These are phyloP conservation scores for Blastomyces gilchristii DNA, from an alignment of 2,329 filamentous ascomycete species.

Conservation along the genomic window DNA sequence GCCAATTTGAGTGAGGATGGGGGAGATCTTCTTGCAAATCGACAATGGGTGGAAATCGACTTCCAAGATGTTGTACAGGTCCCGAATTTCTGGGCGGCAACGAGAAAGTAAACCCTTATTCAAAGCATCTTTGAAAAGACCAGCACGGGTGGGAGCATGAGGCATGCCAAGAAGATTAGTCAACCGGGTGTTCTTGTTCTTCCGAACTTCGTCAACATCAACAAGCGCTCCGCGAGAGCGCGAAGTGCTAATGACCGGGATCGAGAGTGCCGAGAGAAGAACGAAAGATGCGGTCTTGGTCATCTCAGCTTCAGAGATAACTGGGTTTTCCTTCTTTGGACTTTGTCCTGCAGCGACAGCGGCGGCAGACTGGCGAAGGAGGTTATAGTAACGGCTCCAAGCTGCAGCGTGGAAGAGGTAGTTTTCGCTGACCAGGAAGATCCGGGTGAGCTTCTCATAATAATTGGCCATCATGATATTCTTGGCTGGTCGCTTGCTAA, in stretches of 20 bases:
- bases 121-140: conserved; percentile 89
- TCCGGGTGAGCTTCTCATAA: conserved; percentile 97
- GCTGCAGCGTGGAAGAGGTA: conserved; percentile 98
- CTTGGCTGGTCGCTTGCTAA: conserved; percentile 97
- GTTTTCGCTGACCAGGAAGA: conserved; percentile 98
- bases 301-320: conserved; percentile 77
- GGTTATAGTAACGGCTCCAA: conserved; percentile 94
- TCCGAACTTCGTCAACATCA: conserved; percentile 91
- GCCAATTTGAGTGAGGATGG: conserved; percentile 87
- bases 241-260: conserved; percentile 97
- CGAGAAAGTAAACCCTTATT: conserved; percentile 92
- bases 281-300: conserved; percentile 94
- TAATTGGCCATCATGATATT: conserved; percentile 99
- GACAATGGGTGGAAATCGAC: conserved; percentile 98
- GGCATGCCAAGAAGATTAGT: conserved; percentile 94
- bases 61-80: conserved; percentile 97
- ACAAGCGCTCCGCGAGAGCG: conserved; percentile 91
- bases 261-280: conserved; percentile 86
- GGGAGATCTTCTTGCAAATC: conserved; percentile 98
- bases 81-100: conserved; percentile 85
- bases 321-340: conserved; percentile 89
- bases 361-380: conserved; percentile 80
- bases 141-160: conserved; percentile 74
- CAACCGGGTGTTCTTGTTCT: conserved; percentile 97
- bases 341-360: conserved; percentile 74